A percentile compares a stretch with the other conserved stretches of the same genome.
These are phyloP conservation scores for Trichoderma reesei DNA, from an alignment of 495 filamentous ascomycete species.

Conservation along the genomic window DNA sequence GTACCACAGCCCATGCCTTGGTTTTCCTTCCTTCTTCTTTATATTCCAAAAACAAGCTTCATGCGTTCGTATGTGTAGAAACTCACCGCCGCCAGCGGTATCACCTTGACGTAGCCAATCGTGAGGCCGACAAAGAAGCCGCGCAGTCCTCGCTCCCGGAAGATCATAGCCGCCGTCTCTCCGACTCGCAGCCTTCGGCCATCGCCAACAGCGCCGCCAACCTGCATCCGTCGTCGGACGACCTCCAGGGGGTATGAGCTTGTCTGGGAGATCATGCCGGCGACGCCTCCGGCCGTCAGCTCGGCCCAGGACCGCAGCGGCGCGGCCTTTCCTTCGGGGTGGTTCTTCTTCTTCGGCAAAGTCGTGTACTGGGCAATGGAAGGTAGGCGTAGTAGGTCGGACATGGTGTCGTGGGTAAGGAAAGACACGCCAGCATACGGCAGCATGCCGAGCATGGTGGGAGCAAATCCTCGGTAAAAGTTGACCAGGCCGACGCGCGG, in stretches of 20 bases:
- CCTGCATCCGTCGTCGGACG: slow-evolving; percentile 87
- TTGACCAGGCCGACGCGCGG: slow-evolving; percentile 66
- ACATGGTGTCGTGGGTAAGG: slow-evolving; percentile 80
- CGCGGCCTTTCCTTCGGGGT: slow-evolving; percentile 46
- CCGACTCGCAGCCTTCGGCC: slow-evolving; percentile 64
- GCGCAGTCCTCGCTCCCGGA: slow-evolving; percentile 59
- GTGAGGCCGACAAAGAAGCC: slow-evolving; percentile 91
- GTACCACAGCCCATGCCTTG: slow-evolving; percentile 9
- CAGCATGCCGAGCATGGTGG: slow-evolving; percentile 86
- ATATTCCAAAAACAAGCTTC: slow-evolving; percentile 67
- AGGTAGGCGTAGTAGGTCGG: slow-evolving; percentile 67
- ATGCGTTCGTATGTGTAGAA: slow-evolving; percentile 71
- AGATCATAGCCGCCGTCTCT: slow-evolving; percentile 70
- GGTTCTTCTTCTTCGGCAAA: slow-evolving; percentile 32
- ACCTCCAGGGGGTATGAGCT: slow-evolving; percentile 89
- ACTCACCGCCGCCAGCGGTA: slow-evolving; percentile 80
- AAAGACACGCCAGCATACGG: slow-evolving; percentile 98
- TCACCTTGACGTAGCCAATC: slow-evolving; percentile 89
- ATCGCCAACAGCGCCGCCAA: slow-evolving; percentile 86
- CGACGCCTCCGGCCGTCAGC: slow-evolving; percentile 69
- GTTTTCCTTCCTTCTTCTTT: slow-evolving; percentile 18
- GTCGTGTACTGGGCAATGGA: slow-evolving; percentile 58
- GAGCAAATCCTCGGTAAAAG: slow-evolving; percentile 90
- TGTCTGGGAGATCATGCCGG: slow-evolving; percentile 83
- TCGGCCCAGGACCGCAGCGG: slow-evolving; percentile 73